Conservation (phyloP, 202 grass and related monocot genomes). For the Panicum hallii region DNA sequence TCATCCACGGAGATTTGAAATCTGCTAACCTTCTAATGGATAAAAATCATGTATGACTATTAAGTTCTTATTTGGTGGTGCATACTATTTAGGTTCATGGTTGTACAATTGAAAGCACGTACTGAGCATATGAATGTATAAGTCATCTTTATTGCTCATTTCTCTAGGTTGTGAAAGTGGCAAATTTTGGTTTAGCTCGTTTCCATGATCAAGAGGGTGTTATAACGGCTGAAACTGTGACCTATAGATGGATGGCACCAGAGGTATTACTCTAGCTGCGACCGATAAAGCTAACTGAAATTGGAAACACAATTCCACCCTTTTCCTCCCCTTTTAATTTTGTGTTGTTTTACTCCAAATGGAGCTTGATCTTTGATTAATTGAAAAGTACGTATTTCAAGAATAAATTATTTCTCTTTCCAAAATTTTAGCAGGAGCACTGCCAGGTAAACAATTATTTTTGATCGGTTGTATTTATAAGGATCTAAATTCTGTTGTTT, state of each 20-base stretch:
- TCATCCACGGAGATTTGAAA: slow-evolving; percentile 74
- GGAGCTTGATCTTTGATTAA: too few relatives aligned
- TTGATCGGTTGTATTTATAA: too few relatives aligned
- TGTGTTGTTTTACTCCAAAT: too few relatives aligned
- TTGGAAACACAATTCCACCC: background rate
- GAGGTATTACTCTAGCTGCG: slow-evolving; percentile 51
- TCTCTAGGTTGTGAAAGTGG: slow-evolving; percentile 66
- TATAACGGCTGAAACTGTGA: slow-evolving; percentile 79
- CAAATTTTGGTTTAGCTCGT: slow-evolving; percentile 73
- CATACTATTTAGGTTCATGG: background rate
- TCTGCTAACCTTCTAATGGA: slow-evolving; percentile 69
- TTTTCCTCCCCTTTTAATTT: too few relatives aligned
- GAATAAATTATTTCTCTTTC: too few relatives aligned
- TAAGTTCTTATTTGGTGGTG: background rate
- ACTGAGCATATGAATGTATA: background rate
- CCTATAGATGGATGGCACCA: slow-evolving; percentile 87
- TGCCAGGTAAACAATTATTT: too few relatives aligned
- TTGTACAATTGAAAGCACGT: background rate
- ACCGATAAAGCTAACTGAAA: background rate
- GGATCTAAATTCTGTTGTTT: too few relatives aligned
- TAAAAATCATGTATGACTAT: slow-evolving; percentile 59
- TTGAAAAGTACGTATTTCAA: too few relatives aligned
- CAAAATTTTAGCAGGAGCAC: too few relatives aligned
- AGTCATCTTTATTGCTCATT: background rate
- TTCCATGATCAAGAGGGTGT: slow-evolving; percentile 59